phyloP scores from a whole-genome alignment of 257 asterid genomes.

The Rauvolfia tetraphylla region DNA sequence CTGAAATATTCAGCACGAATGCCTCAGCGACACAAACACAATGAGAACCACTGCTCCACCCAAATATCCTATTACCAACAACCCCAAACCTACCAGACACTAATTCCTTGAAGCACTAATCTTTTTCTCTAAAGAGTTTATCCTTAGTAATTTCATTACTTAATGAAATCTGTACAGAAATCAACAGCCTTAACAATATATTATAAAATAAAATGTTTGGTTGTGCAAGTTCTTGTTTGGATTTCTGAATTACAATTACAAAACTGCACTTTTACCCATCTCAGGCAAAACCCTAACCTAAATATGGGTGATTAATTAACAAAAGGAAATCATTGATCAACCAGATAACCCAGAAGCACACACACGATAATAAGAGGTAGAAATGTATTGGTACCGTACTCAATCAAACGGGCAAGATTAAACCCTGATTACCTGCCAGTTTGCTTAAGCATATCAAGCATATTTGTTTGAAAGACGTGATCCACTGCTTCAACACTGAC shows the following conservation, averaged over 20 bases:
- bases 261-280: neutral
- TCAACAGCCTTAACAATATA: neutral
- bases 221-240: neutral
- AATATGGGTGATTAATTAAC: neutral
- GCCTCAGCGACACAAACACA: neutral
- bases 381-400: too few relatives aligned
- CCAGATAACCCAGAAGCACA: too few relatives aligned
- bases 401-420: neutral
- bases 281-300: neutral
- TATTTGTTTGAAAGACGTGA: conserved; percentile 91
- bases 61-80: neutral
- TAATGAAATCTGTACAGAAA: neutral
- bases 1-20: neutral
- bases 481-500: conserved; percentile 98
- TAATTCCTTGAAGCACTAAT: neutral
- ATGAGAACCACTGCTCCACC: neutral
- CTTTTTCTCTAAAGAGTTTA: neutral
- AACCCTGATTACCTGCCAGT: conserved; percentile 60
- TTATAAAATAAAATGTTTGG: neutral
- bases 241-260: neutral
- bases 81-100: neutral
- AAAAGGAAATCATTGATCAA: neutral
- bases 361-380: too few relatives aligned
- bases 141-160: neutral
- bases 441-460: conserved; percentile 98